Evolutionary conservation across 768 basidiomycete genomes (phyloP), one percentile per base, ranked within the genome.

Genomic region (Cubamyces sp.): DNA sequence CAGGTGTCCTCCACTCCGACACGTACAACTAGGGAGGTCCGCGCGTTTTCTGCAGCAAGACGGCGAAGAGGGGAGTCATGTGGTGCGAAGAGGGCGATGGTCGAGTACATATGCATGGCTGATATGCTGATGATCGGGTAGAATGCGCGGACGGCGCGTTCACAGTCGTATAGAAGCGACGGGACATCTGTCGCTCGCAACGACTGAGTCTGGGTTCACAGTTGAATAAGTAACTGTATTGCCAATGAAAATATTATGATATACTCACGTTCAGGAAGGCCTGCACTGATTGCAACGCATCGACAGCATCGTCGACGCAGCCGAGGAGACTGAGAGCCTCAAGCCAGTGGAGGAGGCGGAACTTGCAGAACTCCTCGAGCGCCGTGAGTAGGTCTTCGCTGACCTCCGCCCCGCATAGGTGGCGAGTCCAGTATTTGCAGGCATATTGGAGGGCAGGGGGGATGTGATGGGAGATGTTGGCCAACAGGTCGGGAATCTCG

Each of bases 311-410:
- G 41, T 46, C 15, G 14, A 61, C 56, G n/a, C 55, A 8, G 18
- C 51, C 56, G 14, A 59, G 28, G 5, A 57, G 28, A 30, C 62
- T 64, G 21, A 46, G 39, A 0, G 54, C 61, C 55, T 71, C 70
- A 2, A 71, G 43, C 70, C 70, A 71, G 25, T 69, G 47, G 1
- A 71, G 59, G 2, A 71, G 58, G 46, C 61, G 45, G 15, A 51
- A 41, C 25, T 45, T 43, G 42, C 60, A 64, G 23, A 71, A 70
- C 6, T 45, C 16, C 18, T 28, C 18, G 11, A 28, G 26, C 0
- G 50, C 39, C 1, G 41, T 40, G 2, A 61, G 45, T 18, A 66
- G 12, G 6, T 26, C 46, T 26, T 59, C 34, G 6, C 21, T 16
- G 5, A 51, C 16, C 16, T 41, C 51, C 2, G 40, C 53, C 25